A percentile compares a stretch with the other conserved stretches of the same genome.
These are phyloP conservation scores for Aspergillus glaucus DNA, from an alignment of 2,329 filamentous ascomycete genomes.

Conservation along the genomic window DNA sequence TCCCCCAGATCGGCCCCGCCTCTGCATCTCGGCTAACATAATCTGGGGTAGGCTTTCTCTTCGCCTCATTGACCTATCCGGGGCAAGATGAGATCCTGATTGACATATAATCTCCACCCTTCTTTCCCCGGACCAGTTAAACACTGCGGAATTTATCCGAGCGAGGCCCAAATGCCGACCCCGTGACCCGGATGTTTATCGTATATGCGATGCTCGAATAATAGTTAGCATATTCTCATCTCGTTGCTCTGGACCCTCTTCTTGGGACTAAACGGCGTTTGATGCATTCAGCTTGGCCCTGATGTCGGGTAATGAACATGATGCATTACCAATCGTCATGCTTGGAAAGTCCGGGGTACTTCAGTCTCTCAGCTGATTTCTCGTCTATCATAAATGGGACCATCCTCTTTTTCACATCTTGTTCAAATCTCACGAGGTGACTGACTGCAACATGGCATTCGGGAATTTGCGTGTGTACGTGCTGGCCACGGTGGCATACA, in stretches of 20 bases:
- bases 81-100: not conserved
- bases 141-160: not conserved
- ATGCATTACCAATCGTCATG: too few relatives aligned
- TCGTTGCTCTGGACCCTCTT: too few relatives aligned
- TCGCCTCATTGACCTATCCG: not conserved
- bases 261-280: too few relatives aligned
- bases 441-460: slow-evolving; percentile 16
- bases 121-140: not conserved
- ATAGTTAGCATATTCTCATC: not conserved
- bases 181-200: not conserved
- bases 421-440: not conserved
- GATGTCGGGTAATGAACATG: too few relatives aligned
- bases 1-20: not conserved
- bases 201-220: not conserved
- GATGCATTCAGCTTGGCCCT: too few relatives aligned
- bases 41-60: not conserved
- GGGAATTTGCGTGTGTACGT: slow-evolving; percentile 42
- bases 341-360: too few relatives aligned
- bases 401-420: not conserved
- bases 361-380: too few relatives aligned
- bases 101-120: not conserved
- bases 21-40: not conserved
- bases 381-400: not conserved
- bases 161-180: not conserved
- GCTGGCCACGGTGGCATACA: slow-evolving; percentile 39